These are phyloP conservation scores for Cryphonectria parasitica DNA, from an alignment of 2,329 filamentous ascomycete genomes.

Conservation along the genomic window DNA sequence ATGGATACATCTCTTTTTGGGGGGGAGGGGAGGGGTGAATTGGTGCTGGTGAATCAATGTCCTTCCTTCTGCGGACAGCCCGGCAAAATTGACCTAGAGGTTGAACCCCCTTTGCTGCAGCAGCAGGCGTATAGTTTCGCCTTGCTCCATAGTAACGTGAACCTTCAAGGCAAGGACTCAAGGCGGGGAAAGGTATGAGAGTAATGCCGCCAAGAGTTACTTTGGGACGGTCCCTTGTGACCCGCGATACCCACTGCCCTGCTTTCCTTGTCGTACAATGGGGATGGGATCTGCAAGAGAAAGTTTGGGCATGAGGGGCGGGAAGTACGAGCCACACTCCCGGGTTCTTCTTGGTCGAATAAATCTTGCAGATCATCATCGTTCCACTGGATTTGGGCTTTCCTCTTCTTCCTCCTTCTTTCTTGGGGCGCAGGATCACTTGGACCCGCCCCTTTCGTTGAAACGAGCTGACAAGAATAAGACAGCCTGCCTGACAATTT, in stretches of 20 bases:
- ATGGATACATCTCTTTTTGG: not conserved
- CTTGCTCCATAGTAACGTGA: not conserved
- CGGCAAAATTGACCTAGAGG: not conserved
- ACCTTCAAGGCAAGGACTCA: not conserved
- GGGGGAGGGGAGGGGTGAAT: not conserved
- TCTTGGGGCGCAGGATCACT: not conserved
- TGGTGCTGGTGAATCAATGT: not conserved
- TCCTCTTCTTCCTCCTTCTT: not conserved
- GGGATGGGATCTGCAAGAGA: not conserved
- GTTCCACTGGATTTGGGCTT: not conserved
- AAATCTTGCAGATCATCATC: not conserved
- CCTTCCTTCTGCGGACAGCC: not conserved
- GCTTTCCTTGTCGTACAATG: not conserved
- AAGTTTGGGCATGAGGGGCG: not conserved
- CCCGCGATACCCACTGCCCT: constrained; percentile 1
- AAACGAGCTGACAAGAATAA: not conserved
- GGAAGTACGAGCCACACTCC: not conserved
- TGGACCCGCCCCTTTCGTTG: not conserved
- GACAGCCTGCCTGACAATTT: not conserved
- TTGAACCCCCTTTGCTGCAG: not conserved
- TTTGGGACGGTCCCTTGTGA: not conserved
- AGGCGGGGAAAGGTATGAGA: not conserved
- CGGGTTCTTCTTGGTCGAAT: not conserved
- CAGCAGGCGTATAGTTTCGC: not conserved
- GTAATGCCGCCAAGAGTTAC: not conserved